Evolutionary conservation across 2,329 filamentous ascomycete genomes (phyloP), one percentile per base, ranked within the genome.

Genomic region (Talaromyces sp.): DNA sequence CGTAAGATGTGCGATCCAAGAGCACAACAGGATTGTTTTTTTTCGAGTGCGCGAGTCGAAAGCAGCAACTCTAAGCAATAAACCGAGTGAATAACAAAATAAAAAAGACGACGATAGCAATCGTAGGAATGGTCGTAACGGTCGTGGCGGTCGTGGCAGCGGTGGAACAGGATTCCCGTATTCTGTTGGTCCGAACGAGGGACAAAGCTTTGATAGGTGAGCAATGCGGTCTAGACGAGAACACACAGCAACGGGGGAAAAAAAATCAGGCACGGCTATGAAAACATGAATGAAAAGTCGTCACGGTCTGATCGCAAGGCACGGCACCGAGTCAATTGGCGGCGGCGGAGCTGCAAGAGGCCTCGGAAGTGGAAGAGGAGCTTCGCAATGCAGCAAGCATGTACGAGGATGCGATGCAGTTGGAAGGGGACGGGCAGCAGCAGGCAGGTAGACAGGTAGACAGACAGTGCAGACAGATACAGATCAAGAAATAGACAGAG

Each of bases 91-190:
- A 44, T 55, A 56, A 57, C 61, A 31, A 59, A 71, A 33, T 51
- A 64, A 56, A 12, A 64, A 56, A 53, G 54, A 28, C 57, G 61
- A 58, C 50, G 59, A 59, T 63, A 28, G 64, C 63, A 51, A 62
- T 66, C 63, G 64, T 66, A 60, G 60, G 36, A 52, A 47, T 60
- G 52, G 57, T 70, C 68, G 68, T 70, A 66, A 70, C 67, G 69
- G 68, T 75, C 71, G 71, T 73, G 65, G 70, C 68, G 68, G 68
- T 70, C 67, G 68, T 70, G 54, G 50, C 59, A 59, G 53, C 27
- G 16, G n/a, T 18, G 31, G 14, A 33, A 60, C 23, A 8, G n/a
- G 53, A 57, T 34, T 60, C 40, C 51, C n/a, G 44, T n/a, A 8
- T 18, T 59, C 44, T 60, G 53, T 55, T 18, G 51, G 23, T 50